These are phyloP conservation scores for Crepidotus variabilis DNA, from an alignment of 768 basidiomycete species.

Conservation along the genomic window DNA sequence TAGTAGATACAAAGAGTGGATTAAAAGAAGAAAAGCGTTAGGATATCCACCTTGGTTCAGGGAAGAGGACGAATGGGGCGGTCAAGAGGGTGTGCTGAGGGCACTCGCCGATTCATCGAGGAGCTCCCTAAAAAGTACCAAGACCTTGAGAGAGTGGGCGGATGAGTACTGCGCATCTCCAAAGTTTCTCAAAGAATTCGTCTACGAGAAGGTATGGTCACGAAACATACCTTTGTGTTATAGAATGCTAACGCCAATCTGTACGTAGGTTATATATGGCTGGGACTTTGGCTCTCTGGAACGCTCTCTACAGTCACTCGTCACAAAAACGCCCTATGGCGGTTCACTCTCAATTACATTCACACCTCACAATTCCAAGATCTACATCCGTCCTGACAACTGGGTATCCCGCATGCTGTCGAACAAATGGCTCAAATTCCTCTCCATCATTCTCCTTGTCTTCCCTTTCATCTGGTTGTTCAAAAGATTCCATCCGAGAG, in stretches of 20 bases:
- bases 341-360: constrained; percentile 49
- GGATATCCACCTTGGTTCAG: constrained; percentile 50
- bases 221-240: not conserved
- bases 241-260: not conserved
- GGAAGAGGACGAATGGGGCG: constrained; percentile 11
- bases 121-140: constrained; percentile 44
- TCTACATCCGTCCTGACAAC: constrained; percentile 69
- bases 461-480: constrained; percentile 80
- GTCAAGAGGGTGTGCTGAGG: constrained; percentile 13
- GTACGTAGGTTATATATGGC: constrained; percentile 36
- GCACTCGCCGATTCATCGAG: constrained; percentile 5
- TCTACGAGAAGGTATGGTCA: constrained; percentile 55
- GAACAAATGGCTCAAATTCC: constrained; percentile 65
- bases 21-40: constrained; percentile 33
- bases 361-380: constrained; percentile 36
- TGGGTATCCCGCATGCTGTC: constrained; percentile 62
- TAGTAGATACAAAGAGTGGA: constrained; percentile 42
- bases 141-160: constrained; percentile 73
- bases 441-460: constrained; percentile 64
- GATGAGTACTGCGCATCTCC: constrained; percentile 74
- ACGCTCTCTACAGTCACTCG: constrained; percentile 36
- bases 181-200: constrained; percentile 76
- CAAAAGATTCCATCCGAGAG: constrained; percentile 54
- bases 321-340: constrained; percentile 38
- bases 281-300: constrained; percentile 45